Evolutionary conservation across 495 filamentous ascomycete species (phyloP).

Genomic region (Cenococcum geophilum): DNA sequence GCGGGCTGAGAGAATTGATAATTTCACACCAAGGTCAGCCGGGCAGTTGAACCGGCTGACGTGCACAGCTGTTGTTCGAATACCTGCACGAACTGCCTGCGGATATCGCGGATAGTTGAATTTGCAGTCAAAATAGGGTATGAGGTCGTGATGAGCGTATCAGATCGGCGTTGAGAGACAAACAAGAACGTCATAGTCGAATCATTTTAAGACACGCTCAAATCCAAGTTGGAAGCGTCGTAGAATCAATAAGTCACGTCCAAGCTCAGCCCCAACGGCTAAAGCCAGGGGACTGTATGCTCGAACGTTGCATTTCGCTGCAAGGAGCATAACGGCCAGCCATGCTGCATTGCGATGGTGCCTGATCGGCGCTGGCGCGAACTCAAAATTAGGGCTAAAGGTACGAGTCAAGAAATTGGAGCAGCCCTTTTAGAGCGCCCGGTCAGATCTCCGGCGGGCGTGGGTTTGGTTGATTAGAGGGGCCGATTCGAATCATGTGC

Average conservation of each 20-base stretch:
- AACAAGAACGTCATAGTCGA: background rate
- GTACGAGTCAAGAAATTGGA: background rate
- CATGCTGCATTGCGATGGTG: conserved; percentile 6
- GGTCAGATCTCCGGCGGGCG: background rate
- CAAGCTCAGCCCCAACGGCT: conserved; percentile 21
- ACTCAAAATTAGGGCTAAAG: conserved; percentile 10
- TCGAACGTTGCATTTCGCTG: conserved; percentile 22
- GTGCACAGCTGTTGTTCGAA: background rate
- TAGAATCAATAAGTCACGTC: background rate
- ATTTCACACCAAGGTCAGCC: background rate
- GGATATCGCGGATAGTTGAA: background rate
- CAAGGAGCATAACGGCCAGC: conserved; percentile 16
- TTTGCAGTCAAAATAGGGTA: background rate
- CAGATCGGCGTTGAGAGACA: background rate
- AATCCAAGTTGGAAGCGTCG: too few species aligned
- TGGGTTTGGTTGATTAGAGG: too few species aligned
- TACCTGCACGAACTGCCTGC: background rate
- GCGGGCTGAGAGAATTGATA: background rate
- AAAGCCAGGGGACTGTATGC: conserved; percentile 11
- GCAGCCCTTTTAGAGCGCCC: background rate
- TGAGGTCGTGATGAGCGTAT: background rate
- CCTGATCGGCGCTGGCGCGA: conserved; percentile 23
- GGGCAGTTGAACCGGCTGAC: background rate
- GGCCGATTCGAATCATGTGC: background rate
- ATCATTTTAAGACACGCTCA: background rate